Conservation (phyloP, 2,329 filamentous ascomycete genomes). For the Sporothrix brasiliensis region DNA sequence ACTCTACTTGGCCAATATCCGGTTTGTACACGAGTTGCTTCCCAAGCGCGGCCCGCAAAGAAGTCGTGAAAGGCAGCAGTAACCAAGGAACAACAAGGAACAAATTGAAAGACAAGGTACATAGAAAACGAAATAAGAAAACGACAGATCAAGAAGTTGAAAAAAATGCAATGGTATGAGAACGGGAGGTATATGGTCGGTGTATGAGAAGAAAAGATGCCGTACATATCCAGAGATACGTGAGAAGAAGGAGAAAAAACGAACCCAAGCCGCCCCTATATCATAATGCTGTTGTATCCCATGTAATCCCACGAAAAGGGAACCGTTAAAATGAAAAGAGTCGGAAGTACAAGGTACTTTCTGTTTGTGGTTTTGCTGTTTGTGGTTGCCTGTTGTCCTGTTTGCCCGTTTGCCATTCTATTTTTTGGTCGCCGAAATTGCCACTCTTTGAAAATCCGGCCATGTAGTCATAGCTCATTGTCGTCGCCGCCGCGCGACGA, state of each 20-base stretch:
- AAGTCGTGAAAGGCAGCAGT: not conserved
- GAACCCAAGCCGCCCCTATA: slow-evolving; percentile 1
- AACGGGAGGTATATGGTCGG: slow-evolving; percentile 5
- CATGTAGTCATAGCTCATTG: slow-evolving; percentile 43
- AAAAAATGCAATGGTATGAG: not conserved
- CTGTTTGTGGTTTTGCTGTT: slow-evolving; percentile 10
- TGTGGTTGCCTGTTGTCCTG: slow-evolving; percentile 9
- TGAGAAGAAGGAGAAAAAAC: not conserved
- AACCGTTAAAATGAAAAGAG: slow-evolving; percentile 28
- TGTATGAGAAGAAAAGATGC: not conserved
- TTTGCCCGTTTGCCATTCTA: slow-evolving; percentile 5
- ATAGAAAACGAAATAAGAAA: not conserved
- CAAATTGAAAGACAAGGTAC: not conserved
- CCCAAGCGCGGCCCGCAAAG: not conserved
- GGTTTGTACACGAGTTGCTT: not conserved
- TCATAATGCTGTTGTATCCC: slow-evolving; percentile 25
- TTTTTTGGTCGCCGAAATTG: not conserved
- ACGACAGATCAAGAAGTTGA: slow-evolving; percentile 8
- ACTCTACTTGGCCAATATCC: not conserved
- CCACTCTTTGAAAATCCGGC: slow-evolving; percentile 13
- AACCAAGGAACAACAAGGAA: not conserved
- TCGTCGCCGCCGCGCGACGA: slow-evolving; percentile 41
- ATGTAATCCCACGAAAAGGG: slow-evolving; percentile 33
- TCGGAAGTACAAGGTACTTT: slow-evolving; percentile 24
- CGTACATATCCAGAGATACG: not conserved